Conservation (phyloP, 1,139 yeast genomes). For the Magnusiomyces clavatus region DNA sequence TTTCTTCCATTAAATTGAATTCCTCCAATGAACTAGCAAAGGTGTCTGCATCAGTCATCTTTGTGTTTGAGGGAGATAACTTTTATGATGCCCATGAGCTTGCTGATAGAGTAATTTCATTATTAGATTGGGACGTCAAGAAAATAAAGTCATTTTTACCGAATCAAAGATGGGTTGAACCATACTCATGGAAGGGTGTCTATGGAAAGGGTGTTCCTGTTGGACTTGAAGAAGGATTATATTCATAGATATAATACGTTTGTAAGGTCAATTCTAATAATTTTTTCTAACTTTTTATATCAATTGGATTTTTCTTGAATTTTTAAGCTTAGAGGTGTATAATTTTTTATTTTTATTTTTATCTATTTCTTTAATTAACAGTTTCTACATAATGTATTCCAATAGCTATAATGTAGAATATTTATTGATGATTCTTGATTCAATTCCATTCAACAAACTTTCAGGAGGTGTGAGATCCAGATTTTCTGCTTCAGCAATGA, state of each 20-base stretch:
- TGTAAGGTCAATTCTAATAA: background rate
- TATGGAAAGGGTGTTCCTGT: constrained; percentile 69
- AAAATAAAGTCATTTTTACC: constrained; percentile 14
- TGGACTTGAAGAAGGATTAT: constrained; percentile 72
- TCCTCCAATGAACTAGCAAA: constrained; percentile 13
- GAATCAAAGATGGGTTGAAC: constrained; percentile 39
- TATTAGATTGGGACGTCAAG: constrained; percentile 26
- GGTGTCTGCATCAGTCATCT: constrained; percentile 32
- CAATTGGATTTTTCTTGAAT: too few relatives aligned
- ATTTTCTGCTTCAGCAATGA: constrained; percentile 68
- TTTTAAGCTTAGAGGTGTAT: too few relatives aligned
- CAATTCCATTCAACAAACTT: constrained; percentile 54
- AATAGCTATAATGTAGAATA: background rate
- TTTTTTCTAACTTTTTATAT: too few relatives aligned
- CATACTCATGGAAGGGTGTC: constrained; percentile 77
- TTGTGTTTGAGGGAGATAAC: constrained; percentile 88
- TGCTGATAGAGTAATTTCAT: constrained; percentile 37
- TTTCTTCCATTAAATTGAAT: constrained; percentile 6
- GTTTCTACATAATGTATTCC: too few relatives aligned
- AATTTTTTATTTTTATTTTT: too few relatives aligned
- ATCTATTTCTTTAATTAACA: too few relatives aligned
- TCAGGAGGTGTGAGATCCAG: constrained; percentile 58
- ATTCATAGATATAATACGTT: constrained; percentile 37
- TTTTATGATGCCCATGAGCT: constrained; percentile 58
- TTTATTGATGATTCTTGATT: constrained; percentile 46